phyloP scores from a whole-genome alignment of 164 flowering plant genomes.

The Vitis rotundifolia region DNA sequence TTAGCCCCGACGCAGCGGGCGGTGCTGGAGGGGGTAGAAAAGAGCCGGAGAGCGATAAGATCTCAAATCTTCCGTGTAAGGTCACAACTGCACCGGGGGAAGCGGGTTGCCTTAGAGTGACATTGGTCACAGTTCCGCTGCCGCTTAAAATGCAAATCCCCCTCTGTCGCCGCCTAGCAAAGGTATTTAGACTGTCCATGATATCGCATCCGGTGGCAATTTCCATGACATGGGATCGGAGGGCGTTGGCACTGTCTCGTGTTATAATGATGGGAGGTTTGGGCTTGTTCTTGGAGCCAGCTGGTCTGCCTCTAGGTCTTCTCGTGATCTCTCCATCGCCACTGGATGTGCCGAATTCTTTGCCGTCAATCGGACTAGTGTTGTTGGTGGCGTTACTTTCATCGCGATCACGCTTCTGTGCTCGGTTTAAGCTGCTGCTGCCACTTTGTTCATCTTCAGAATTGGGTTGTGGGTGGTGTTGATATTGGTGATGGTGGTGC shows the following conservation, averaged over 20 bases:
- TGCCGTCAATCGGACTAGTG: conserved; percentile 16
- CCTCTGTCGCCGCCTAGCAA: conserved; percentile 68
- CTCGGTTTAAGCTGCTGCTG: conserved; percentile 29
- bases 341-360: conserved; percentile 21
- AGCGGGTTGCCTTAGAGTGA: conserved; percentile 73
- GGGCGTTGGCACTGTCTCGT: conserved; percentile 85
- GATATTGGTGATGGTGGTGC: conserved; percentile 53
- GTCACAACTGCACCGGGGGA: conserved; percentile 69
- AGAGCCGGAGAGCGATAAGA: conserved; percentile 80
- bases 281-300: conserved; percentile 93
- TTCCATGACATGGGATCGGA: conserved; percentile 87
- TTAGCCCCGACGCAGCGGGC: conserved; percentile 75
- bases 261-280: conserved; percentile 93
- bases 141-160: conserved; percentile 85
- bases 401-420: conserved; percentile 39
- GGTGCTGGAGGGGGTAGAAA: conserved; percentile 93
- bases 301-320: conserved; percentile 77
- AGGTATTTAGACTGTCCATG: conserved; percentile 64
- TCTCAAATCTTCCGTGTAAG: conserved; percentile 84
- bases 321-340: conserved; percentile 55
- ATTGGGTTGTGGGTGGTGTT: conserved; percentile 47
- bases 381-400: conserved; percentile 15
- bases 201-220: conserved; percentile 76
- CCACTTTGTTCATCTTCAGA: conserved; percentile 62
- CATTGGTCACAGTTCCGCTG: conserved; percentile 77